A percentile compares a stretch with the other conserved stretches of the same genome.
These are phyloP conservation scores for Sistotremastrum suecicum DNA, from an alignment of 768 basidiomycete genomes.

Conservation along the genomic window DNA sequence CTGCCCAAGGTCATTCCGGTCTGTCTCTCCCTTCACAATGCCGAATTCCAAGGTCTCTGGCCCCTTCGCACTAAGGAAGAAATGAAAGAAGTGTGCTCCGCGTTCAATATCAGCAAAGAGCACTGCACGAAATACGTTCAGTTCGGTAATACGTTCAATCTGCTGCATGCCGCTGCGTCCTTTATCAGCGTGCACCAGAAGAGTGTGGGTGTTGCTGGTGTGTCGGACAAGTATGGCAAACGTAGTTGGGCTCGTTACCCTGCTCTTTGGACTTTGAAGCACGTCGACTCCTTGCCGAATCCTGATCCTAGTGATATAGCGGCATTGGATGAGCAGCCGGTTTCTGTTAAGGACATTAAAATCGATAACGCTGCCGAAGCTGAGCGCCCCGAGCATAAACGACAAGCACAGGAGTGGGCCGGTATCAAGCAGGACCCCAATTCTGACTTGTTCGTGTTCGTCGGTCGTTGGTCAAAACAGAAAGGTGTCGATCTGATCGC, in stretches of 20 bases:
- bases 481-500: constrained; percentile 97
- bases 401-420: constrained; percentile 93
- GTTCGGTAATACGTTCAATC: constrained; percentile 95
- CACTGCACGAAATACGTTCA: constrained; percentile 95
- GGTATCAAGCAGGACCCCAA: constrained; percentile 82
- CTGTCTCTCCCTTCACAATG: constrained; percentile 90
- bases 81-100: constrained; percentile 97
- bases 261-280: constrained; percentile 89
- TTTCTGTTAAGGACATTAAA: constrained; percentile 55
- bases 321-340: constrained; percentile 70
- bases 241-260: constrained; percentile 95
- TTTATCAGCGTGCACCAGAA: constrained; percentile 91
- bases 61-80: constrained; percentile 93
- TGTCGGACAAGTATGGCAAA: constrained; percentile 96
- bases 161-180: constrained; percentile 84
- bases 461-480: constrained; percentile 96
- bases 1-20: constrained; percentile 82
- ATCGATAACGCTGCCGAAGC: constrained; percentile 75
- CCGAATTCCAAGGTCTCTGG: constrained; percentile 97
- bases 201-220: constrained; percentile 87
- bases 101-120: constrained; percentile 95
- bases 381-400: constrained; percentile 81
- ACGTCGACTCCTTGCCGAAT: constrained; percentile 90
- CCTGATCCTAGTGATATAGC: constrained; percentile 93
- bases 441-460: constrained; percentile 88